Percentiles rank a stretch among this genome's conserved stretches.
phyloP scores from a whole-genome alignment of 1,284 basidiomycete species.

The Microbotryomycetes sp. region DNA sequence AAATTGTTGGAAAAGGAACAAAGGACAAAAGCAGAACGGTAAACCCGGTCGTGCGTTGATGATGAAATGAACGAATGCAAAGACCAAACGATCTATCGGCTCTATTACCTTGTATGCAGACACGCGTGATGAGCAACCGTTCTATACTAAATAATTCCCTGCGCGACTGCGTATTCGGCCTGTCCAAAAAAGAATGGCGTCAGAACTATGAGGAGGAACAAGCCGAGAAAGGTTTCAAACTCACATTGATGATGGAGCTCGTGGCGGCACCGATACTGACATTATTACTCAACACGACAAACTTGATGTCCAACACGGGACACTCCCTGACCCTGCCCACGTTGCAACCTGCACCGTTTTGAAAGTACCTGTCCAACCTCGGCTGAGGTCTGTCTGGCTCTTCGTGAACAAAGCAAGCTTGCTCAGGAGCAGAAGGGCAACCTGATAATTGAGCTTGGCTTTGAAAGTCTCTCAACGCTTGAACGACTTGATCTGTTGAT shows the following conservation, averaged over 20 bases:
- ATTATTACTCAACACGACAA: slow-evolving; percentile 84
- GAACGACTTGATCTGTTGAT: slow-evolving; percentile 74
- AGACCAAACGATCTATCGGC: too few relatives aligned
- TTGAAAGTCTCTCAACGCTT: slow-evolving; percentile 67
- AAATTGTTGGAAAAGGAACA: too few relatives aligned
- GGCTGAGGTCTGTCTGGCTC: slow-evolving; percentile 92
- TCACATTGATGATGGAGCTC: slow-evolving; percentile 86
- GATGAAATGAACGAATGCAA: too few relatives aligned
- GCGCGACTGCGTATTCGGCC: slow-evolving; percentile 32
- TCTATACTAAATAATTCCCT: slow-evolving; percentile 19
- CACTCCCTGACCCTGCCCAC: slow-evolving; percentile 90
- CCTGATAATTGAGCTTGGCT: slow-evolving; percentile 71
- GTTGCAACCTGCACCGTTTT: slow-evolving; percentile 84
- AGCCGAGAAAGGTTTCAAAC: not conserved
- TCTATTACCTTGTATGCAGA: too few relatives aligned
- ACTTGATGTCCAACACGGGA: slow-evolving; percentile 82
- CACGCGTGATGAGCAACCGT: too few relatives aligned
- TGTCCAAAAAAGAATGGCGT: too few relatives aligned
- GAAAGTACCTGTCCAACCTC: slow-evolving; percentile 79
- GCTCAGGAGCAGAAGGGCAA: slow-evolving; percentile 77
- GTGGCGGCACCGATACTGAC: slow-evolving; percentile 96
- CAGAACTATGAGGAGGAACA: not conserved
- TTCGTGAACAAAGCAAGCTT: slow-evolving; percentile 87
- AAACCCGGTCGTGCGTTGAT: too few relatives aligned
- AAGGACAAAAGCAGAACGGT: too few relatives aligned